A percentile compares a stretch with the other conserved stretches of the same genome.
Evolutionary conservation across 2,329 filamentous ascomycete genomes (phyloP).

Genomic region (Emydomyces testavorans): DNA sequence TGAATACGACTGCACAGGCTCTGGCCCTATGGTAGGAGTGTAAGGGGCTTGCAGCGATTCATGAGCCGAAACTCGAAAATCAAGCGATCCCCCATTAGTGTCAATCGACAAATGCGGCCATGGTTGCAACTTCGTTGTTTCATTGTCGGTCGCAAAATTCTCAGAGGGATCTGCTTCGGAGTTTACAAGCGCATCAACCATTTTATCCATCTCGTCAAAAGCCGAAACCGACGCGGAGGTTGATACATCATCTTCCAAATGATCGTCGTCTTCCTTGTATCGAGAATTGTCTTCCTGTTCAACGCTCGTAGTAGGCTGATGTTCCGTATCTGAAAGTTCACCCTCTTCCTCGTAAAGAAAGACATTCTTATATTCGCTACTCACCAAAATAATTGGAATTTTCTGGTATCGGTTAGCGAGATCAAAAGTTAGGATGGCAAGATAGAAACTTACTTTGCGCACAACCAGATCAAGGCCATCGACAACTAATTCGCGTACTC

Average conservation of each 20-base stretch:
- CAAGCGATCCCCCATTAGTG: neutral
- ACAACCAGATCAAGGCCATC: constrained; percentile 50
- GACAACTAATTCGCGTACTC: constrained; percentile 51
- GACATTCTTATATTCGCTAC: constrained; percentile 33
- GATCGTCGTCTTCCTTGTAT: constrained; percentile 25
- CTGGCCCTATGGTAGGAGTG: constrained; percentile 5
- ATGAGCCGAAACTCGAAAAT: neutral
- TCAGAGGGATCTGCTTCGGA: constrained; percentile 27
- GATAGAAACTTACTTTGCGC: constrained; percentile 29
- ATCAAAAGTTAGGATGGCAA: constrained; percentile 10
- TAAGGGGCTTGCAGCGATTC: constrained; percentile 1
- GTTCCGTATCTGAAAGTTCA: constrained; percentile 37
- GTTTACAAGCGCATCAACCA: constrained; percentile 48
- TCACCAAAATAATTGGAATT: constrained; percentile 40
- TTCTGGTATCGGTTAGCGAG: constrained; percentile 25
- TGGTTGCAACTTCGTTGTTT: neutral
- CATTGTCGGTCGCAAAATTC: constrained; percentile 10
- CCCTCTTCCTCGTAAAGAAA: constrained; percentile 46
- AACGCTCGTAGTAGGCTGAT: constrained; percentile 31
- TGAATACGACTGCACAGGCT: constrained; percentile 14
- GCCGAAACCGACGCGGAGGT: constrained; percentile 38
- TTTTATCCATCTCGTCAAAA: constrained; percentile 44
- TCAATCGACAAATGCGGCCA: constrained; percentile 4
- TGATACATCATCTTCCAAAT: constrained; percentile 23
- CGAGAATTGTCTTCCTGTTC: constrained; percentile 32